Evolutionary conservation across 1,284 basidiomycete species (phyloP).

Genomic region (Leucoagaricus sp.): DNA sequence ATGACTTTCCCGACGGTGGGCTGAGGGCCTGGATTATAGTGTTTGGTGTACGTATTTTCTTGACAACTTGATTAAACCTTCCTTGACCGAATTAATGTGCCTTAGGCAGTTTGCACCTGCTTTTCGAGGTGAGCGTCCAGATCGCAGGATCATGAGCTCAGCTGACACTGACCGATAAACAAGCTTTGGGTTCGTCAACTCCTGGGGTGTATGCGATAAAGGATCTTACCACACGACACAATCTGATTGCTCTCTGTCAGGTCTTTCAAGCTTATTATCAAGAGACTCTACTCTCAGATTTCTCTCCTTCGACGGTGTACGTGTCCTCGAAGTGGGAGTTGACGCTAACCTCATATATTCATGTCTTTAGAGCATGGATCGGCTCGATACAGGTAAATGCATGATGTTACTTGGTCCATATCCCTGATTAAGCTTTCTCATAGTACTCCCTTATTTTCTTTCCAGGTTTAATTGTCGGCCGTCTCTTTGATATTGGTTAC

Average conservation of each 20-base stretch:
- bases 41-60: neutral
- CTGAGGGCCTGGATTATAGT: neutral
- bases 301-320: neutral
- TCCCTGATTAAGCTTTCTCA: neutral
- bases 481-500: constrained; percentile 62
- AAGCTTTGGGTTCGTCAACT: neutral
- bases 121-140: neutral
- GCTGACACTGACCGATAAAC: too few relatives aligned
- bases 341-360: too few relatives aligned
- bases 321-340: neutral
- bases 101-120: neutral
- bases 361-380: too few relatives aligned
- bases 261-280: constrained; percentile 4
- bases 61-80: neutral
- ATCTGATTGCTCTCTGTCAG: neutral
- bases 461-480: constrained; percentile 40
- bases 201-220: neutral
- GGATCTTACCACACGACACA: neutral
- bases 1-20: neutral
- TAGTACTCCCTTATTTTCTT: neutral
- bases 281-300: neutral
- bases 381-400: constrained; percentile 3
- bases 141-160: neutral
- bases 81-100: neutral
- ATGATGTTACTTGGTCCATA: too few relatives aligned